phyloP scores from a whole-genome alignment of 768 basidiomycete species.

The Amanita molliuscula region DNA sequence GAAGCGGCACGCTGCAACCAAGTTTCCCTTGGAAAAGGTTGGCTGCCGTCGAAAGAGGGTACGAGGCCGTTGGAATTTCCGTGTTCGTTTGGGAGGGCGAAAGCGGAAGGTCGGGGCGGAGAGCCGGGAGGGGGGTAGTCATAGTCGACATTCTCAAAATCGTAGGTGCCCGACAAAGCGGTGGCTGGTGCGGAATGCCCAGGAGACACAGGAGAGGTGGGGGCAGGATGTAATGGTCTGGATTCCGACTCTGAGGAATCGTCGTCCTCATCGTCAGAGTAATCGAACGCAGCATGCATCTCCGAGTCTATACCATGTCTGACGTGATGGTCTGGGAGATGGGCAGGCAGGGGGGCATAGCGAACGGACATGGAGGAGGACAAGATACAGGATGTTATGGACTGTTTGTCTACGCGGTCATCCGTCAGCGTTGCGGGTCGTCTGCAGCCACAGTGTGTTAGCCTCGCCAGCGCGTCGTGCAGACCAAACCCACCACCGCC shows the following conservation, averaged over 20 bases:
- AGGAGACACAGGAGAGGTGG: constrained; percentile 20
- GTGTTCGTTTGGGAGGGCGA: constrained; percentile 56
- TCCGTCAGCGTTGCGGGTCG: neutral
- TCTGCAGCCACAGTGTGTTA: neutral
- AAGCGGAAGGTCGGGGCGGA: constrained; percentile 54
- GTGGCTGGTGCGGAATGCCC: constrained; percentile 14
- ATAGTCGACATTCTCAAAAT: constrained; percentile 77
- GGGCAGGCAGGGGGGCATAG: constrained; percentile 62
- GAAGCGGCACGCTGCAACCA: constrained; percentile 51
- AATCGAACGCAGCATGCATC: constrained; percentile 84
- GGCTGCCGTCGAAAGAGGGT: constrained; percentile 35
- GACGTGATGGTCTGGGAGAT: constrained; percentile 33
- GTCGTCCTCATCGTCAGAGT: constrained; percentile 63
- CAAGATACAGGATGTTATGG: neutral
- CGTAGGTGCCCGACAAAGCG: constrained; percentile 42
- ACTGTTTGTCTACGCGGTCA: neutral
- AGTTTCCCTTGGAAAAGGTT: constrained; percentile 24
- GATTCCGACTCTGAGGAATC: constrained; percentile 41
- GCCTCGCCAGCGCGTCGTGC: neutral
- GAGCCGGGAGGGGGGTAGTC: constrained; percentile 79
- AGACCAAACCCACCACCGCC: constrained; percentile 10
- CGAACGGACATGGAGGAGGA: constrained; percentile 34
- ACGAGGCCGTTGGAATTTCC: constrained; percentile 71
- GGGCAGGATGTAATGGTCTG: constrained; percentile 37
- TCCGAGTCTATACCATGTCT: constrained; percentile 36